Conservation (phyloP, 768 basidiomycete species). For the Chlorophyllum brunneum region DNA sequence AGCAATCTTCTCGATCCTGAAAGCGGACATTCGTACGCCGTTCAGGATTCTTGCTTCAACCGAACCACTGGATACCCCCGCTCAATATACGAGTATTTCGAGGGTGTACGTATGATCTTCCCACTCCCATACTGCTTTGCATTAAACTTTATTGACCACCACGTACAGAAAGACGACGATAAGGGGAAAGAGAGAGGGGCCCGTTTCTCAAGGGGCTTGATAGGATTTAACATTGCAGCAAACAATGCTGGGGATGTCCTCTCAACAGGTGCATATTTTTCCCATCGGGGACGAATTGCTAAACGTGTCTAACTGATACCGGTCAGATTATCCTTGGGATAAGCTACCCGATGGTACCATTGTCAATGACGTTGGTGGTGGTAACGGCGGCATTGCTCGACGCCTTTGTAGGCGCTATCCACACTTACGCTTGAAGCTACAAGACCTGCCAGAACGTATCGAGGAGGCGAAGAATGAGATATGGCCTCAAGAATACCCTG, state of each 20-base stretch:
- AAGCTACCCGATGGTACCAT: conserved; percentile 17
- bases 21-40: too few species aligned
- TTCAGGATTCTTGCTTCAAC: too few species aligned
- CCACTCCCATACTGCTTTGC: not conserved
- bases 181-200: conserved; percentile 13
- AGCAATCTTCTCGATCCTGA: not conserved
- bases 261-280: not conserved
- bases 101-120: too few species aligned
- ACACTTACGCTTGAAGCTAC: conserved; percentile 25
- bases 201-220: conserved; percentile 30
- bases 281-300: not conserved
- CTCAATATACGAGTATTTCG: too few species aligned
- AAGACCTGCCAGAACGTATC: conserved; percentile 28
- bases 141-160: too few species aligned
- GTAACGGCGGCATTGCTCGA: conserved; percentile 26
- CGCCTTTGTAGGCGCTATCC: conserved; percentile 24
- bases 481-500: conserved; percentile 28
- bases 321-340: conserved; percentile 25
- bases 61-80: too few species aligned
- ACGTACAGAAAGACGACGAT: not conserved
- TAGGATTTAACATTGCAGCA: conserved; percentile 27
- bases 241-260: conserved; percentile 24
- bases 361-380: conserved; percentile 34
- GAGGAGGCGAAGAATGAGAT: conserved; percentile 23
- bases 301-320: too few species aligned